Evolutionary conservation across 345 rosid genomes (phyloP), one percentile per base, ranked within the genome.

Genomic region (Schrenkiella parvula): DNA sequence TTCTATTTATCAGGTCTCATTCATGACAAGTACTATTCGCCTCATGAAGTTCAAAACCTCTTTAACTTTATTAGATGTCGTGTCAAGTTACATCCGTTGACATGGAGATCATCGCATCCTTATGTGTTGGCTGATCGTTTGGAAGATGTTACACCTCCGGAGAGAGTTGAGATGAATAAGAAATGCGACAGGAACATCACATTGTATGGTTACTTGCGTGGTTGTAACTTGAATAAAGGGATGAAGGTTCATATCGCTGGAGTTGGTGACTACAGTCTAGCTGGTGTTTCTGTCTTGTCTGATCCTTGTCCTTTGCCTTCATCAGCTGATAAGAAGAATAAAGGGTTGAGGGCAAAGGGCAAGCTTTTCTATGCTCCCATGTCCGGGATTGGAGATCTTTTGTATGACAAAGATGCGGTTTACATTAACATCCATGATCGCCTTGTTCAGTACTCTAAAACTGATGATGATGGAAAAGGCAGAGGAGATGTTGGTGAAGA

Each of bases 81-180:
- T n/a, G n/a, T 81, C 89, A 95, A 91, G 83, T 82, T 80, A 72
- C 88, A 78, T 58, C 91, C 96, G 8, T 71, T 91, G 76, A 79
- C 85, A 22, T 95, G 99, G 97, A 80, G 97, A 82, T 82, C 88
- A 76, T 80, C 91, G 74, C 99, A 95, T 81, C 99, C 97, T 46
- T 95, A 91, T 75, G 68, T 95, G 53, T 58, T 95, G 79, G 95
- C 84, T 55, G 99, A 95, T 83, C 95, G 97, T 50, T 76, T 95
- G 55, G 99, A 91, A 84, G 99, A 95, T 82, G 90, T 91, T 18
- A 91, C 99, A 72, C 92, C 96, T 55, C 96, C 91, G 11, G 91
- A 86, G 69, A 83, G 79, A 83, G 81, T 89, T 79, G 86, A 78
- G 37, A 58, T 66, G 77, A 79, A 89, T 84, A 81, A 73, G 43